phyloP scores from a whole-genome alignment of 768 basidiomycete genomes.

The Serpula lacrymans region DNA sequence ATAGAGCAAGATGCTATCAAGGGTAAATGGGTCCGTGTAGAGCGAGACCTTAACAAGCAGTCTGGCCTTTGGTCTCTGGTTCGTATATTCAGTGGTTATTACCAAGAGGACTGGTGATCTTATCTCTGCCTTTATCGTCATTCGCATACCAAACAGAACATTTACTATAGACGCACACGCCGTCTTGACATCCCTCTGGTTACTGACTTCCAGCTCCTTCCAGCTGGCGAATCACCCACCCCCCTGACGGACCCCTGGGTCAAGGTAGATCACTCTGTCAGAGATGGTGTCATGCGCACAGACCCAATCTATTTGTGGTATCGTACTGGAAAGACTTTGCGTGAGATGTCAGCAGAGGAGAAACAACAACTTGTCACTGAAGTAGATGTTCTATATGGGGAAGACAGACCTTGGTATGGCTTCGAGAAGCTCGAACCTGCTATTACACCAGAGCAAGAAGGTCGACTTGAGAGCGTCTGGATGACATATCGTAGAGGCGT shows the following conservation, averaged over 20 bases:
- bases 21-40: conserved; percentile 89
- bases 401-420: conserved; percentile 81
- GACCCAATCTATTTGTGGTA: conserved; percentile 78
- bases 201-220: conserved; percentile 65
- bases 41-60: conserved; percentile 73
- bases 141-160: conserved; percentile 34
- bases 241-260: conserved; percentile 54
- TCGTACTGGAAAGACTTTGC: conserved; percentile 59
- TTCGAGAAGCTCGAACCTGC: conserved; percentile 71
- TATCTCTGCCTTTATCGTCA: conserved; percentile 4
- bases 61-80: conserved; percentile 60
- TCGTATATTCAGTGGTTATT: too few relatives aligned
- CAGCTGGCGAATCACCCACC: conserved; percentile 49
- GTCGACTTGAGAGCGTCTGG: conserved; percentile 50
- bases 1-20: conserved; percentile 70
- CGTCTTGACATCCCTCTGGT: conserved; percentile 79
- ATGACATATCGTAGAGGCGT: conserved; percentile 70
- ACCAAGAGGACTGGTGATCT: neutral
- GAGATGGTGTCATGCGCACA: conserved; percentile 56
- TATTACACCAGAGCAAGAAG: conserved; percentile 42
- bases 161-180: conserved; percentile 85
- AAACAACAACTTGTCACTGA: conserved; percentile 76
- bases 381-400: conserved; percentile 86
- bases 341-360: conserved; percentile 57
- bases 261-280: conserved; percentile 57